Conservation (phyloP, 441 rosid genomes). For the Euphorbia neoarborescens region DNA sequence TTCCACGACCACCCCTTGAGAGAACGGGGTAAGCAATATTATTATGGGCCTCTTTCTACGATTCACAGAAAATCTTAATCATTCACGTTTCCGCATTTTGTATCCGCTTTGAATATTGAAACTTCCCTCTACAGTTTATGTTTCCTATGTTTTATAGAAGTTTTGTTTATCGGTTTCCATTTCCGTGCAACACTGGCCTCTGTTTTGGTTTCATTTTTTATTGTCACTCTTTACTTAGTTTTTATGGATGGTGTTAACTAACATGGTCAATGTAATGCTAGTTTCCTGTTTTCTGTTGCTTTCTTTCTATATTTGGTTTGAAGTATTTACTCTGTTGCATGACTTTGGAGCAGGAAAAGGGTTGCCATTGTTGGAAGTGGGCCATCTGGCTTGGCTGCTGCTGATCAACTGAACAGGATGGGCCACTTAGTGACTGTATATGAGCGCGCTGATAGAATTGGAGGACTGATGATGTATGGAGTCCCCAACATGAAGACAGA, state of each 20-base stretch:
- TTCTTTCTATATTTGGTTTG: background rate
- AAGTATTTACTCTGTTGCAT: constrained; percentile 8
- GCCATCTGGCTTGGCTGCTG: constrained; percentile 97
- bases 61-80: too few relatives aligned
- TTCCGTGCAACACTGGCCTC: too few relatives aligned
- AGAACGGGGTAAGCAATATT: constrained; percentile 60
- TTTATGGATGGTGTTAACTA: background rate
- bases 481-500: constrained; percentile 99
- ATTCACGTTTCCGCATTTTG: too few relatives aligned
- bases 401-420: constrained; percentile 94
- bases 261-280: background rate
- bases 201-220: background rate
- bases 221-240: background rate
- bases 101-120: too few relatives aligned
- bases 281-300: background rate
- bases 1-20: constrained; percentile 76
- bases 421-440: constrained; percentile 93
- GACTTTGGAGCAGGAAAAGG: constrained; percentile 49
- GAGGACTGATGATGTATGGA: constrained; percentile 99
- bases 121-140: too few relatives aligned
- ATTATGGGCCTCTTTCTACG: background rate
- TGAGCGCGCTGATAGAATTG: constrained; percentile 94
- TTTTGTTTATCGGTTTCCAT: too few relatives aligned
- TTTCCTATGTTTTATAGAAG: too few relatives aligned
- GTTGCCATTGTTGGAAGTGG: constrained; percentile 95